Conservation (phyloP, 495 filamentous ascomycete genomes). For the Aspergillus indologenus region DNA sequence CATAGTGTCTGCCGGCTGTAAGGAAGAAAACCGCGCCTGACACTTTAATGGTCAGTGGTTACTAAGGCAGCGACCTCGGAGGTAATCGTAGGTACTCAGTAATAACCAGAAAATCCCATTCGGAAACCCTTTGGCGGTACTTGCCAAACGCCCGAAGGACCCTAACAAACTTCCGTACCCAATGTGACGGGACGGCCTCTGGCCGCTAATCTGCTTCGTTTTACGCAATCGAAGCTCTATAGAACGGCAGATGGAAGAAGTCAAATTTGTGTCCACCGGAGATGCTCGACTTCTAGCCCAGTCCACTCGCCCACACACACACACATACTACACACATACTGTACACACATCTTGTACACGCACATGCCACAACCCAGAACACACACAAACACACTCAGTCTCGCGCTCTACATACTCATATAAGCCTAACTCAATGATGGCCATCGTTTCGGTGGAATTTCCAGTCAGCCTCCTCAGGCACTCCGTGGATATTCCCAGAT, state of each 20-base stretch:
- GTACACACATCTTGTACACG: too few relatives aligned
- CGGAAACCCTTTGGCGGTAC: background rate
- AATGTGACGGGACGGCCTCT: slow-evolving; percentile 19
- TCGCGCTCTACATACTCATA: too few relatives aligned
- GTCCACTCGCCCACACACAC: background rate
- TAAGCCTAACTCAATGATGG: too few relatives aligned
- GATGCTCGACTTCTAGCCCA: background rate
- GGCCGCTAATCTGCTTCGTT: slow-evolving; percentile 15
- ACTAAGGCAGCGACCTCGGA: too few relatives aligned
- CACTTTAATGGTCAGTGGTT: background rate
- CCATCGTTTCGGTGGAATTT: background rate
- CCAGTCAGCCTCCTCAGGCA: background rate
- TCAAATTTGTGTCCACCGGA: slow-evolving; percentile 13
- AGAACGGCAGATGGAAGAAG: slow-evolving; percentile 31
- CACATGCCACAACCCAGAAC: too few relatives aligned
- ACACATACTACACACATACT: too few relatives aligned
- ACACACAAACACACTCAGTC: too few relatives aligned
- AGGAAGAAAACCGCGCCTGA: background rate
- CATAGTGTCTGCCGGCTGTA: slow-evolving; percentile 1
- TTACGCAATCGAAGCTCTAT: slow-evolving; percentile 27
- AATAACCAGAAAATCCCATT: background rate
- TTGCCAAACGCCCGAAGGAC: background rate
- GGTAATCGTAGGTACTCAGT: background rate
- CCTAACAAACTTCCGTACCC: slow-evolving; percentile 16
- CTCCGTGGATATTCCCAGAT: background rate